Conservation (phyloP, 495 filamentous ascomycete species). For the Neurospora discreta region DNA sequence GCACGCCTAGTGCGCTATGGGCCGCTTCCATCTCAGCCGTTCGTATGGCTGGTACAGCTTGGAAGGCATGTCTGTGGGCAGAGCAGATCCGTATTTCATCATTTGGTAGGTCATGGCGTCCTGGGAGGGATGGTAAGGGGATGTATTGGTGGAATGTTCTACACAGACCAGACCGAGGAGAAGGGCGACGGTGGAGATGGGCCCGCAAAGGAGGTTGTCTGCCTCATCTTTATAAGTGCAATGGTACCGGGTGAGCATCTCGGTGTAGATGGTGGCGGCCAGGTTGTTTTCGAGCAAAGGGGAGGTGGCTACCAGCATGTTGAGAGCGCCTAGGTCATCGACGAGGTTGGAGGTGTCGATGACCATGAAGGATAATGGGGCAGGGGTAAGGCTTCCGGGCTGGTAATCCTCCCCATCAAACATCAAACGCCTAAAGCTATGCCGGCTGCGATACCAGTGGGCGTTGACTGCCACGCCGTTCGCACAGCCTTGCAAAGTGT, state of each 20-base stretch:
- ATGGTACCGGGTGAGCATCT: constrained; percentile 5
- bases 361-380: constrained; percentile 16
- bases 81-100: not conserved
- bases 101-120: not conserved
- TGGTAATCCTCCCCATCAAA: constrained; percentile 9
- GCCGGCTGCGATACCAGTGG: not conserved
- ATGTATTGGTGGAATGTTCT: constrained; percentile 20
- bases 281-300: constrained; percentile 12
- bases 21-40: constrained; percentile 1
- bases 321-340: constrained; percentile 12
- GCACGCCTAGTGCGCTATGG: not conserved
- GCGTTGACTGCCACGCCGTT: not conserved
- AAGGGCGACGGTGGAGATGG: constrained; percentile 11
- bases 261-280: constrained; percentile 16
- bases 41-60: constrained; percentile 14
- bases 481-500: constrained; percentile 9
- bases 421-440: constrained; percentile 1
- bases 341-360: constrained; percentile 20
- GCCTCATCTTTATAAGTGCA: constrained; percentile 5
- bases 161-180: constrained; percentile 16
- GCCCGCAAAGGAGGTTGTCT: constrained; percentile 11
- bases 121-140: constrained; percentile 12
- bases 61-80: constrained; percentile 9
- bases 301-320: constrained; percentile 13
- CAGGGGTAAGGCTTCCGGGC: not conserved